These are phyloP conservation scores for Kandelia obovata DNA, from an alignment of 345 rosid genomes.

Conservation along the genomic window DNA sequence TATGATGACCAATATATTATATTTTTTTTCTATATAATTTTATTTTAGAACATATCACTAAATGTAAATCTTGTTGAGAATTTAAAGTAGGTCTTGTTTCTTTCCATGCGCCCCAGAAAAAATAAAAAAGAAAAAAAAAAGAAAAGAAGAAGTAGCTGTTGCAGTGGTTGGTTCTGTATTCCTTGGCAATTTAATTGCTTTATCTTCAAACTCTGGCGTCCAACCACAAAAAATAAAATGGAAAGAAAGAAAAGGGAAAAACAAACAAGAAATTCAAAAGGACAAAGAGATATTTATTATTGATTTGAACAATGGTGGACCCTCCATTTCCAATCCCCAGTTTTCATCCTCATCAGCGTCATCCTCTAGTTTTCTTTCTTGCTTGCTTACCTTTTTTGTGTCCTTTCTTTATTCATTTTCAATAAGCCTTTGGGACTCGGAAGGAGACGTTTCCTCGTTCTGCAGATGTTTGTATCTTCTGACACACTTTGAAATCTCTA, in stretches of 20 bases:
- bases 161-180: conserved; percentile 47
- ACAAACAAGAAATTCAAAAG: conserved; percentile 18
- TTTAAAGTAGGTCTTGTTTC: conserved; percentile 31
- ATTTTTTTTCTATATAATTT: too few relatives aligned
- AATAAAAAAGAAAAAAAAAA: too few relatives aligned
- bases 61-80: conserved; percentile 10
- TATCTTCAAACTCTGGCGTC: conserved; percentile 48
- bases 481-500: conserved; percentile 34
- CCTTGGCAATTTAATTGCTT: conserved; percentile 48
- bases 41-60: not conserved
- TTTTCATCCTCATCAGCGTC: conserved; percentile 33
- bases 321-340: conserved; percentile 10
- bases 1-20: not conserved
- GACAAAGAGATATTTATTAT: conserved; percentile 53
- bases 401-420: conserved; percentile 23
- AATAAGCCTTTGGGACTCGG: conserved; percentile 34
- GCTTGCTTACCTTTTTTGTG: conserved; percentile 14
- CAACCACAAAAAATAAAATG: conserved; percentile 38
- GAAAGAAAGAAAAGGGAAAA: conserved; percentile 2
- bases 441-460: conserved; percentile 87
- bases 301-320: conserved; percentile 30
- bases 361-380: conserved; percentile 16
- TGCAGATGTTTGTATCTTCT: conserved; percentile 64
- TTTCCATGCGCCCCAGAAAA: too few relatives aligned
- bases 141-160: not conserved